Percentiles rank a stretch among this genome's conserved stretches.
Conservation (phyloP, 148 eudicot species). For the Selenicereus undatus region DNA sequence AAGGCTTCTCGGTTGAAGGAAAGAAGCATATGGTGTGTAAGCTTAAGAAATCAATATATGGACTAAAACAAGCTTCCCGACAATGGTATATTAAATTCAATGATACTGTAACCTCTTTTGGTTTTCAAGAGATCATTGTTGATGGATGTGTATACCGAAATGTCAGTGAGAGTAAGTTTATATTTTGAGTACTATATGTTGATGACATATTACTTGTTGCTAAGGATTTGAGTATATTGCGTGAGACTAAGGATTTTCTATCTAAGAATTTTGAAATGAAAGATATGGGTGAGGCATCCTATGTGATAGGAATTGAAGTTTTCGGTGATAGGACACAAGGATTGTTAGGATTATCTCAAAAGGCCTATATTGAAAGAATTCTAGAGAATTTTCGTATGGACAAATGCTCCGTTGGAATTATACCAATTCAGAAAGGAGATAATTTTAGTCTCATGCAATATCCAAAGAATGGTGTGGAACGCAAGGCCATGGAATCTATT, state of each 20-base stretch:
- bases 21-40: no score
- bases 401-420: not conserved
- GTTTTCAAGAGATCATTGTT: no score
- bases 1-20: no score
- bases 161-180: no score
- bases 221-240: not conserved
- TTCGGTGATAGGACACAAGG: not conserved
- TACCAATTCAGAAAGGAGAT: constrained; percentile 9
- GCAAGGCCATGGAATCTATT: not conserved
- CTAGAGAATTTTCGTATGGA: constrained; percentile 7
- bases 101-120: no score
- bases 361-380: constrained; percentile 1
- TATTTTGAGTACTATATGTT: no score
- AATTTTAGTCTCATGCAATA: not conserved
- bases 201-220: not conserved
- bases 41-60: no score
- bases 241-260: not conserved
- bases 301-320: constrained; percentile 13
- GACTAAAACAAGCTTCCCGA: no score
- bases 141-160: no score
- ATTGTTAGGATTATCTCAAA: not conserved
- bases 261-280: not conserved
- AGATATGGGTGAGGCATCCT: not conserved
- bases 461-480: not conserved
- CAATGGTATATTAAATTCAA: no score